These are phyloP conservation scores for Cercospora brassicicola DNA, from an alignment of 2,329 filamentous ascomycete species.

Conservation along the genomic window DNA sequence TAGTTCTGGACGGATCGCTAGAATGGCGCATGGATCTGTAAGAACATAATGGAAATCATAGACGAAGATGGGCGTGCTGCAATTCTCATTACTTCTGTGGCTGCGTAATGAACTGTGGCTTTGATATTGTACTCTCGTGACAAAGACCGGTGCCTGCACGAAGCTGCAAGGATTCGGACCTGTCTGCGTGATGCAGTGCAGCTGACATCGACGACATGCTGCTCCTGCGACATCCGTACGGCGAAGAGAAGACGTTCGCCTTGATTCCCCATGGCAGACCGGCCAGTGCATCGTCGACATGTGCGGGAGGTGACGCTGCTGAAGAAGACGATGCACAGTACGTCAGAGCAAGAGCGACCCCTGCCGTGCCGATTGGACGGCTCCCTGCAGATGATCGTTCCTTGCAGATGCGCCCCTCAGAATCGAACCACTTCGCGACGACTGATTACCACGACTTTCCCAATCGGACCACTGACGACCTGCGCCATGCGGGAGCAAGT, in stretches of 20 bases:
- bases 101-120: neutral
- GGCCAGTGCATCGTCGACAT: conserved; percentile 1
- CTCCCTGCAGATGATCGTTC: neutral
- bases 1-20: conserved; percentile 2
- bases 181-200: conserved; percentile 8
- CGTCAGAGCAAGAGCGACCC: neutral
- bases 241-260: conserved; percentile 15
- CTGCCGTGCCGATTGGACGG: neutral
- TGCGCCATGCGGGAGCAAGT: neutral
- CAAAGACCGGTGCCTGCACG: conserved; percentile 13
- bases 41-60: neutral
- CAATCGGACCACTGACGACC: neutral
- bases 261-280: neutral
- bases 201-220: conserved; percentile 12
- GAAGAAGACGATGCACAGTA: neutral
- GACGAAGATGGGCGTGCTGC: neutral
- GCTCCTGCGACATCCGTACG: conserved; percentile 10
- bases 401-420: neutral
- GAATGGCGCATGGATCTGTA: conserved; percentile 6
- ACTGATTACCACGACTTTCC: neutral
- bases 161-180: neutral
- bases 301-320: conserved; percentile 3
- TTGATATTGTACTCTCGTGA: conserved; percentile 18
- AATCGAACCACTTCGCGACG: conserved; percentile 6
- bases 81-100: neutral